Evolutionary conservation across 805 yeast species (phyloP), one percentile per base, ranked within the genome.

Genomic region (Sugiyamaella boreocaroliniensis): DNA sequence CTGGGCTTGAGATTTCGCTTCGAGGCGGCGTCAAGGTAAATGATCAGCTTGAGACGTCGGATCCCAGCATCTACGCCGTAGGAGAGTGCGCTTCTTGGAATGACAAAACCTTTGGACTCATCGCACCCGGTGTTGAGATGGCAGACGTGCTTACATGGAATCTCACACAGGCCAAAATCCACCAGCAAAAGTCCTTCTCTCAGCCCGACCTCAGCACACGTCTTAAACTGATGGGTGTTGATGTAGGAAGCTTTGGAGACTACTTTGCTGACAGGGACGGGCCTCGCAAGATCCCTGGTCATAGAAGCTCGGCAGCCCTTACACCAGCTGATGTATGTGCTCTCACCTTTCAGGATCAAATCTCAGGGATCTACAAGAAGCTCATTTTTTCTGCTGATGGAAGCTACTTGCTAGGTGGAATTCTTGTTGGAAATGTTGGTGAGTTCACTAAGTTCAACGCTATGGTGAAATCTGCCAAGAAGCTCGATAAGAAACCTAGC

Each of bases 41-140:
- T 45, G 48, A 45, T 14, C 40, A 45, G n/a, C 48, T 45, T 2
- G 40, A 29, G 32, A 45, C 48, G 7, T 45, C 48, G 6, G 48
- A 45, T 45, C 48, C 48, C 16, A 29, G 32, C 22, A 45, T 45
- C 18, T 45, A 45, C 41, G 48, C 48, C 15, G 32, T 45, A 7
- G 48, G 48, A 14, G 48, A 45, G 18, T 45, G 48, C 18, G 48
- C 48, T n/a, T 29, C 67, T 11, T 70, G 72, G 72, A 66, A 68
- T 46, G 55, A 63, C 47, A 64, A 63, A 34, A 67, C 71, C 1
- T 70, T 63, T 58, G 72, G 73, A 1, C 57, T 70, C 45, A 69
- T 70, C 58, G 73, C 73, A 2, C 73, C 73, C 8, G 73, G 72
- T 22, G 65, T 68, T n/a, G 66, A 66, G 14, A 70, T 70, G 72